Evolutionary conservation across 2,329 filamentous ascomycete genomes (phyloP).

Genomic region (Blumeria graminis): DNA sequence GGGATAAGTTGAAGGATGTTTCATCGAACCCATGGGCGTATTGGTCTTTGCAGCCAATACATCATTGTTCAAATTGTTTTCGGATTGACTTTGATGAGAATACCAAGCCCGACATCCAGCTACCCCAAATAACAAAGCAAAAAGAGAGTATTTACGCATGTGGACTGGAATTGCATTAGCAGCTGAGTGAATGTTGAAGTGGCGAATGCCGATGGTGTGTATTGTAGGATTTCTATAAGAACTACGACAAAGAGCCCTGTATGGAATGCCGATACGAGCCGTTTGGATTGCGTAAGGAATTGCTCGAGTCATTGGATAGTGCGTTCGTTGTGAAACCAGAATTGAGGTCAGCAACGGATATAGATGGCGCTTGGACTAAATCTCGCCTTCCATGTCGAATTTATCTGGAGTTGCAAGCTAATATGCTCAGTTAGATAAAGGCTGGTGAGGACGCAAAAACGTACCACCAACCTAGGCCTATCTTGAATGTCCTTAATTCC

Average conservation of each 20-base stretch:
- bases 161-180: constrained; percentile 37
- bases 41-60: constrained; percentile 5
- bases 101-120: constrained; percentile 56
- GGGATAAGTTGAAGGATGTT: no score
- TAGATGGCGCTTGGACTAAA: no score
- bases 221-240: constrained; percentile 15
- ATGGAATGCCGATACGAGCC: constrained; percentile 37
- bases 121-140: constrained; percentile 40
- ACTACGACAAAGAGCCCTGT: no score
- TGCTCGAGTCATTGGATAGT: constrained; percentile 47
- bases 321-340: no score
- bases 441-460: no score
- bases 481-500: no score
- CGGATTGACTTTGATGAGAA: constrained; percentile 28
- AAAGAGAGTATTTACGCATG: constrained; percentile 37
- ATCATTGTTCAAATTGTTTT: not conserved
- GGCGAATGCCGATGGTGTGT: constrained; percentile 20
- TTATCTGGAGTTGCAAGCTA: no score
- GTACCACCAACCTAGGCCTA: no score
- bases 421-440: no score
- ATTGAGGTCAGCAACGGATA: no score
- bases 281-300: constrained; percentile 43
- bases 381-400: no score
- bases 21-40: constrained; percentile 14
- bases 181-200: not conserved